These are phyloP conservation scores for Apiotrichum veenhuisii DNA, from an alignment of 1,284 basidiomycete genomes.

Conservation along the genomic window DNA sequence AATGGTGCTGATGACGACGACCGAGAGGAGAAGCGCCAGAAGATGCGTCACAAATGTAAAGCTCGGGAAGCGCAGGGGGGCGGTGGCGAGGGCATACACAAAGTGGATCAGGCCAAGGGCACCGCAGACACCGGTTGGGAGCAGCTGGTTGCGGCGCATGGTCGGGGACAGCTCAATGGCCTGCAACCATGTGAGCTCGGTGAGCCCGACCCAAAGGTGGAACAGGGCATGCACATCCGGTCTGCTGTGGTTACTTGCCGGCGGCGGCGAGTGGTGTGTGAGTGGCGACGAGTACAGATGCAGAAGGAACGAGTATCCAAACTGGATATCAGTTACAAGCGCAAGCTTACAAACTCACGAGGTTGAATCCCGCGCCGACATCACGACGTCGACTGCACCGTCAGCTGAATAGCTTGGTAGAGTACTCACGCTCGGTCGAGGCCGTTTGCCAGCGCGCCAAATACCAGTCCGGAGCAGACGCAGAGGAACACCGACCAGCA, in stretches of 20 bases:
- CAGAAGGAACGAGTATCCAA: conserved; percentile 43
- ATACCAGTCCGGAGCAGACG: conserved; percentile 40
- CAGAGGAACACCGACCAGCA: conserved; percentile 47
- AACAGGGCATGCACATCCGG: conserved; percentile 46
- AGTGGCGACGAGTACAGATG: conserved; percentile 48
- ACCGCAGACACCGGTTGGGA: conserved; percentile 46
- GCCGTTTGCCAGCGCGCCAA: conserved; percentile 39
- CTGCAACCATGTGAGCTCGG: conserved; percentile 47
- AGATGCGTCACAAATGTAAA: conserved; percentile 48
- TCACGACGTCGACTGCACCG: conserved; percentile 30
- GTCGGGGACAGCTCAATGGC: conserved; percentile 34
- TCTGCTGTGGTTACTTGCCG: conserved; percentile 27
- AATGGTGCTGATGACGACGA: conserved; percentile 42
- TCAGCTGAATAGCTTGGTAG: not conserved
- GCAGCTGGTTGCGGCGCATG: conserved; percentile 33
- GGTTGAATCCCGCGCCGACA: conserved; percentile 44
- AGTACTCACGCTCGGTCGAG: conserved; percentile 38
- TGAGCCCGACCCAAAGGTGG: conserved; percentile 45
- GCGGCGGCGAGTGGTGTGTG: conserved; percentile 39
- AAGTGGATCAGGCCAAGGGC: conserved; percentile 42
- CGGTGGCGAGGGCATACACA: conserved; percentile 34
- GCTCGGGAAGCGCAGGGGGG: conserved; percentile 43
- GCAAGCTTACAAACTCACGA: conserved; percentile 24
- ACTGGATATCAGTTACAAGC: conserved; percentile 16
- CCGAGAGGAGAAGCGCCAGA: conserved; percentile 39